Conservation (phyloP, 345 rosid genomes). For the Brassica juncea region DNA sequence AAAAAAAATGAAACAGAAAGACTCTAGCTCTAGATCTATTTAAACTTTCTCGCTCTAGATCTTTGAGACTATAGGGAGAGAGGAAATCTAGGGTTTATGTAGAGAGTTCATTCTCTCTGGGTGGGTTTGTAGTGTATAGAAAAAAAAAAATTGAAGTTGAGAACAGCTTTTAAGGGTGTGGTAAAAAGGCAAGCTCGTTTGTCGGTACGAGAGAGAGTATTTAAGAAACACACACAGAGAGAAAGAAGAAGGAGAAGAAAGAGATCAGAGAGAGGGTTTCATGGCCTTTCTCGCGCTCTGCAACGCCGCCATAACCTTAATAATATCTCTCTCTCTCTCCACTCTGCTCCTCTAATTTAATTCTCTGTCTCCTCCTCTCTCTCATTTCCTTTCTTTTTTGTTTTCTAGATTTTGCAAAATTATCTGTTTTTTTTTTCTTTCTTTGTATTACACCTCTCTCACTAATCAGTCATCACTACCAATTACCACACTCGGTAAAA, state of each 20-base stretch:
- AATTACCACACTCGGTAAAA: neutral
- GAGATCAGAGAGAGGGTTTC: conserved; percentile 34
- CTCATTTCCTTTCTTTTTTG: conserved; percentile 33
- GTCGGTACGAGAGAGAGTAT: conserved; percentile 36
- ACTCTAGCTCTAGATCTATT: neutral
- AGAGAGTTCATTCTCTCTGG: conserved; percentile 26
- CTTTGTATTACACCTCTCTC: neutral
- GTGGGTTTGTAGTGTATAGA: conserved; percentile 29
- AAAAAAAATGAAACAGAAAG: neutral
- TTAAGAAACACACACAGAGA: conserved; percentile 15
- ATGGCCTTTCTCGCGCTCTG: conserved; percentile 49
- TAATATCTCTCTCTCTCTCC: conserved; percentile 40
- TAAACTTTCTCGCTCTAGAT: conserved; percentile 15
- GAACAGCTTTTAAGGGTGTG: conserved; percentile 24
- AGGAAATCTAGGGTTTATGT: conserved; percentile 31
- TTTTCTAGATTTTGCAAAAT: conserved; percentile 32
- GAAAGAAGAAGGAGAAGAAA: conserved; percentile 15
- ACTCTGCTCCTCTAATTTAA: conserved; percentile 45
- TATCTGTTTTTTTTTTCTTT: neutral
- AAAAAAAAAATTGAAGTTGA: conserved; percentile 9
- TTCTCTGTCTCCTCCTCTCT: conserved; percentile 46
- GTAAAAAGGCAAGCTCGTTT: conserved; percentile 33
- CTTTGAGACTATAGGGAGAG: neutral
- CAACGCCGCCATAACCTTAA: conserved; percentile 78
- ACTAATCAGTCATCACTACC: neutral